Conservation (phyloP, 2,329 filamentous ascomycete genomes). For the Aspergillus nomiae region DNA sequence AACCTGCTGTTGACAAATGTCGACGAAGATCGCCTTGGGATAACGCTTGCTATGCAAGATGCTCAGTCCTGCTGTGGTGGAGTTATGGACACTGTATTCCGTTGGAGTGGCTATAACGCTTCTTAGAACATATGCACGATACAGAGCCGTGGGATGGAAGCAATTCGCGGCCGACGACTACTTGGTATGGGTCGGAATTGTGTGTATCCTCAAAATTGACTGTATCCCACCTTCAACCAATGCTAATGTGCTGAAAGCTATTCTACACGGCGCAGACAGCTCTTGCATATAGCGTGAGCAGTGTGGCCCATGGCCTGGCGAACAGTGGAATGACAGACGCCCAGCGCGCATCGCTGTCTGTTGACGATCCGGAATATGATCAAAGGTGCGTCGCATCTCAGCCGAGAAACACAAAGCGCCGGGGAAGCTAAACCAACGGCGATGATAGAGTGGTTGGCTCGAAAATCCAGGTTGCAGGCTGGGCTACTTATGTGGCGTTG, state of each 20-base stretch:
- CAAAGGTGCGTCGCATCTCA: slow-evolving; percentile 25
- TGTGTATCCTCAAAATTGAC: slow-evolving; percentile 30
- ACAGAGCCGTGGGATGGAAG: slow-evolving; percentile 22
- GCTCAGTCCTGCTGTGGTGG: slow-evolving; percentile 17
- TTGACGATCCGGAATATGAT: slow-evolving; percentile 46
- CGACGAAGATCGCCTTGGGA: not conserved
- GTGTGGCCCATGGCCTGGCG: slow-evolving; percentile 51
- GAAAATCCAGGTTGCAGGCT: slow-evolving; percentile 54
- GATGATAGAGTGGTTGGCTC: slow-evolving; percentile 49
- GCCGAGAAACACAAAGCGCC: not conserved
- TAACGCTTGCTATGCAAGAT: slow-evolving; percentile 10
- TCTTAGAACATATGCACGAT: slow-evolving; percentile 43
- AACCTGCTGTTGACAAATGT: slow-evolving; percentile 5
- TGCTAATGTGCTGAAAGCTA: slow-evolving; percentile 34
- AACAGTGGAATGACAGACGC: slow-evolving; percentile 58
- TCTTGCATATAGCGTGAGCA: slow-evolving; percentile 51
- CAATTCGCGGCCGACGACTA: slow-evolving; percentile 53
- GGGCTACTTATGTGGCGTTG: slow-evolving; percentile 54
- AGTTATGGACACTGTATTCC: slow-evolving; percentile 28
- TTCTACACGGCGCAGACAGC: slow-evolving; percentile 53
- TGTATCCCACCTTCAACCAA: not conserved
- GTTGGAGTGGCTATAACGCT: slow-evolving; percentile 27
- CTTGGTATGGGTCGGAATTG: slow-evolving; percentile 53
- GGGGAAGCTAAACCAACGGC: not conserved
- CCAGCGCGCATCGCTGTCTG: slow-evolving; percentile 47